Base-by-base conservation (phyloP, 2,329 filamentous ascomycete genomes). In the Coniochaeta sp. region DNA sequence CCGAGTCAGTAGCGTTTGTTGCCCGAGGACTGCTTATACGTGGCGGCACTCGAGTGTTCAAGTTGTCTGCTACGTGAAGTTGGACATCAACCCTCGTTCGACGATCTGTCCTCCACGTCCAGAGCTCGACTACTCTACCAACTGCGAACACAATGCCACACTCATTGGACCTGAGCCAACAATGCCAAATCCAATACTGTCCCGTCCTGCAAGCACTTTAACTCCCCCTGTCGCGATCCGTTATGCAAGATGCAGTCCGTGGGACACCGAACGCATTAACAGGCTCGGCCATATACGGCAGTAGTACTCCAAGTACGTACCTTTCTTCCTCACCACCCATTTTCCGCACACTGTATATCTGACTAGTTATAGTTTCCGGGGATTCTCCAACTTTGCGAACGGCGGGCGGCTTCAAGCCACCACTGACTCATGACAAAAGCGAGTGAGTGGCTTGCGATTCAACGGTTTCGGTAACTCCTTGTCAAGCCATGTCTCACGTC, bases 1-100 rank as follows among this genome's bases (percentile, higher is more conserved):
- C n/a, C 38, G 38, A 42, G 38, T 42, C 38, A 42, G 38, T 42
- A 22, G n/a, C n/a, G n/a, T n/a, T n/a, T n/a, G n/a, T n/a, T n/a
- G n/a, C n/a, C n/a, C n/a, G n/a, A n/a, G n/a, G n/a, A n/a, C n/a
- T n/a, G n/a, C n/a, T n/a, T 22, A 3, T 22, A 20, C 6, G 18
- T 38, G 33, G 33, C 18, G 4, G 33, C 22, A n/a, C n/a, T n/a
- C n/a, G n/a, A n/a, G n/a, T 38, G 32, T 5, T 35, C 32, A 18
- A 18, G n/a, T 35, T 16, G 4, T 10, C 32, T 35, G 6, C 14
- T n/a, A n/a, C n/a, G n/a, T n/a, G n/a, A n/a, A n/a, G n/a, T n/a
- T n/a, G n/a, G n/a, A n/a, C n/a, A n/a, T n/a, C n/a, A n/a, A n/a
- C n/a, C n/a, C n/a, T n/a, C n/a, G n/a, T n/a, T n/a, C n/a, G n/a